Percentiles rank a stretch among this genome's conserved stretches.
phyloP scores from a whole-genome alignment of 1,139 yeast species.

The Diutina ranongensis region DNA sequence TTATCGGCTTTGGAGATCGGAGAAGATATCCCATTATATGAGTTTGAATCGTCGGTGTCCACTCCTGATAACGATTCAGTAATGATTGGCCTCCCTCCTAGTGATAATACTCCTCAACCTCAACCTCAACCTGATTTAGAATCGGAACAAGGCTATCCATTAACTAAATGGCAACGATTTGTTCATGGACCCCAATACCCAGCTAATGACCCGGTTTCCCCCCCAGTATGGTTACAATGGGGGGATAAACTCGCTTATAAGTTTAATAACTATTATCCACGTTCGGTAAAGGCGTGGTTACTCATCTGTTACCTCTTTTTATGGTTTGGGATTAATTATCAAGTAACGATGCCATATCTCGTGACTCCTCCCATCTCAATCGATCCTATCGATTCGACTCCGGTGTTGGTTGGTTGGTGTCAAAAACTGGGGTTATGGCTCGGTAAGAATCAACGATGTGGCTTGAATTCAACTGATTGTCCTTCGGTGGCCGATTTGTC shows the following conservation, averaged over 20 bases:
- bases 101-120: neutral
- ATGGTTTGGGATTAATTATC: neutral
- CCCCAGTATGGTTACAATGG: neutral
- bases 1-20: neutral
- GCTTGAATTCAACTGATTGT: constrained; percentile 56
- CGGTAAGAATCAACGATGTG: constrained; percentile 72
- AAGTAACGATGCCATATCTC: neutral
- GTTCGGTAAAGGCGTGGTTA: neutral
- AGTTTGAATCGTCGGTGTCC: neutral
- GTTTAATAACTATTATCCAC: neutral
- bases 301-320: neutral
- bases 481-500: constrained; percentile 22
- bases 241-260: neutral
- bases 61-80: neutral
- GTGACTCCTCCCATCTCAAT: constrained; percentile 14
- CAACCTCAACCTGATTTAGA: neutral
- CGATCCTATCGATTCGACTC: constrained; percentile 10
- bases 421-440: constrained; percentile 38
- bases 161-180: constrained; percentile 2
- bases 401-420: constrained; percentile 15
- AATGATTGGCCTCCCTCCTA: neutral
- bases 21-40: neutral
- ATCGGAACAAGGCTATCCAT: neutral
- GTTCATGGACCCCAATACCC: constrained; percentile 2
- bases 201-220: neutral